A percentile compares a stretch with the other conserved stretches of the same genome.
These are phyloP conservation scores for Amesomyces nigricolor DNA, from an alignment of 2,329 filamentous ascomycete genomes.

Conservation along the genomic window DNA sequence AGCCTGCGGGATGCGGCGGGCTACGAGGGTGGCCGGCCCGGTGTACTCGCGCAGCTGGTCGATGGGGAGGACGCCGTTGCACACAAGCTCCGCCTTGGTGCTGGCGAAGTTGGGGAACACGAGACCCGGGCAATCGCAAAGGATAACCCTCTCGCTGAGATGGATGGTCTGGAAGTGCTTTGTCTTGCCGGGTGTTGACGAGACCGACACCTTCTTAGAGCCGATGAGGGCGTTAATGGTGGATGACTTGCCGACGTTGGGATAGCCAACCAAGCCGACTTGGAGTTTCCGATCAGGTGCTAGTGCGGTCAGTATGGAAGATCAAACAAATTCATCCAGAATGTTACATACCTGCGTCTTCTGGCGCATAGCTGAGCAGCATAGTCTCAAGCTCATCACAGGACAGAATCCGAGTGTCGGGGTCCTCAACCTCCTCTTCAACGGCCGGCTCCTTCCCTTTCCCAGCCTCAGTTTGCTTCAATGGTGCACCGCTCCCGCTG, in stretches of 20 bases:
- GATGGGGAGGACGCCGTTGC: slow-evolving; percentile 90
- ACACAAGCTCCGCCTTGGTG: slow-evolving; percentile 93
- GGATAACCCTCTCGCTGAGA: slow-evolving; percentile 78
- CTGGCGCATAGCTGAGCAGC: slow-evolving; percentile 67
- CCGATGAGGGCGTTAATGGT: slow-evolving; percentile 99
- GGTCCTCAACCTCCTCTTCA: slow-evolving; percentile 41
- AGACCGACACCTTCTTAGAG: slow-evolving; percentile 97
- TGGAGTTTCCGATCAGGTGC: slow-evolving; percentile 62
- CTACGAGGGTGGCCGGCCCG: slow-evolving; percentile 77
- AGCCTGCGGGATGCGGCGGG: slow-evolving; percentile 74
- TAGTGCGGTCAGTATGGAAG: slow-evolving; percentile 21
- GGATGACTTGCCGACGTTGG: slow-evolving; percentile 97
- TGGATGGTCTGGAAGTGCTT: slow-evolving; percentile 99
- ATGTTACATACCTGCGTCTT: slow-evolving; percentile 42
- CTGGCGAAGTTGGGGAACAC: slow-evolving; percentile 98
- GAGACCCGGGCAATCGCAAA: slow-evolving; percentile 97
- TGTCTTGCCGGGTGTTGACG: slow-evolving; percentile 93
- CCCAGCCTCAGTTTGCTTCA: slow-evolving; percentile 14
- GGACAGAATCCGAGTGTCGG: slow-evolving; percentile 75
- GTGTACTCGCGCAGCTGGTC: slow-evolving; percentile 93
- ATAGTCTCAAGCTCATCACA: slow-evolving; percentile 88
- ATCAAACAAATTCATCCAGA: background rate
- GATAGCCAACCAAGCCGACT: slow-evolving; percentile 93
- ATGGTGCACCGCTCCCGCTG: slow-evolving; percentile 17
- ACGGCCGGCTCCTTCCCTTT: slow-evolving; percentile 21